Evolutionary conservation across 78 protist genomes (phyloP).

Genomic region (Dictyostelium brefeldianum): DNA sequence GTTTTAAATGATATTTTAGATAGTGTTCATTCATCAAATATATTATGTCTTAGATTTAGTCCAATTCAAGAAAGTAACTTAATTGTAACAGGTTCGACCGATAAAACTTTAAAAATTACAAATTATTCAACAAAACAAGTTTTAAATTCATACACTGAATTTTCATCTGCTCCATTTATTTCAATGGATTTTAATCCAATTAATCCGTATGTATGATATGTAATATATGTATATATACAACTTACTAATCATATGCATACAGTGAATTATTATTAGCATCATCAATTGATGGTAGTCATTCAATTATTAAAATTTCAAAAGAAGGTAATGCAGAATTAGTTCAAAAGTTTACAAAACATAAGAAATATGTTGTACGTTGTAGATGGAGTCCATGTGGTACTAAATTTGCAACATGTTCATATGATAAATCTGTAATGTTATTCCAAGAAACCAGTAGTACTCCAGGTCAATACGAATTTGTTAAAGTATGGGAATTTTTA

Average conservation of each 20-base stretch:
- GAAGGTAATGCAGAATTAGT: conserved; percentile 16
- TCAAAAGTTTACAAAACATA: conserved; percentile 61
- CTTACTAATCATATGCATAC: not conserved
- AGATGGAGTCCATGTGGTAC: conserved; percentile 78
- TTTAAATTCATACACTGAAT: conserved; percentile 28
- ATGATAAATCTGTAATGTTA: conserved; percentile 52
- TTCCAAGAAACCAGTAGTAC: not conserved
- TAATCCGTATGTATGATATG: conserved; percentile 31
- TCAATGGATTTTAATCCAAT: conserved; percentile 77
- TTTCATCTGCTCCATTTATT: conserved; percentile 58
- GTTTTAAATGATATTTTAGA: not conserved
- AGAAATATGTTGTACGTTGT: conserved; percentile 74
- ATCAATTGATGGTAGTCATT: conserved; percentile 64
- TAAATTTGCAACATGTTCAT: conserved; percentile 74
- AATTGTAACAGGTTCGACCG: conserved; percentile 69
- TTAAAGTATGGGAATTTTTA: conserved; percentile 30
- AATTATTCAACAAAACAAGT: conserved; percentile 41
- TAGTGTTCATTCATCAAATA: conserved; percentile 44
- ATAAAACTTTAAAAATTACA: conserved; percentile 72
- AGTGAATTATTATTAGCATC: conserved; percentile 69
- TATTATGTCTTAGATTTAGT: conserved; percentile 44
- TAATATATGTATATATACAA: no score
- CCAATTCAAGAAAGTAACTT: conserved; percentile 2
- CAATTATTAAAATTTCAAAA: conserved; percentile 25
- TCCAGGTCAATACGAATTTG: not conserved